Conservation (phyloP, 2,329 filamentous ascomycete genomes). For the Diaporthe sp. region DNA sequence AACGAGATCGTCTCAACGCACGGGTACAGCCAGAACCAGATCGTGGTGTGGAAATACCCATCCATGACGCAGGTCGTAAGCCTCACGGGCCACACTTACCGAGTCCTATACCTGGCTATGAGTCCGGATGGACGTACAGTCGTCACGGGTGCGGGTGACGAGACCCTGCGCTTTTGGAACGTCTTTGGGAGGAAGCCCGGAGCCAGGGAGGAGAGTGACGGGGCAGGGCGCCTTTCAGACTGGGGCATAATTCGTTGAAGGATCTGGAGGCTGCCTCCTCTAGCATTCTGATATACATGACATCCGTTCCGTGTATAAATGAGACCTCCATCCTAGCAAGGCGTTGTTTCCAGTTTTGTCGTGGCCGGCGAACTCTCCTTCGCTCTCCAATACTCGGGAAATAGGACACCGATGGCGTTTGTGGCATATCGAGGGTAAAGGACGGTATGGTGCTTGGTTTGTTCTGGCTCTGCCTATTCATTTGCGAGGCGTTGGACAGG, state of each 20-base stretch:
- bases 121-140: conserved; percentile 94
- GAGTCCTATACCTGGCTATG: conserved; percentile 96
- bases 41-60: conserved; percentile 99
- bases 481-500: conserved; percentile 31
- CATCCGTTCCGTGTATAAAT: conserved; percentile 16
- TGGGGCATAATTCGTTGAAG: conserved; percentile 85
- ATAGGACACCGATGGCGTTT: conserved; percentile 10
- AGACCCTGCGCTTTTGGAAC: conserved; percentile 97
- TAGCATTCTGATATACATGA: conserved; percentile 10
- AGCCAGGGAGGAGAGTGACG: conserved; percentile 76
- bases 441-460: background rate
- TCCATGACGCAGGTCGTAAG: conserved; percentile 98
- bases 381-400: background rate
- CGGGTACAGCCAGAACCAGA: conserved; percentile 97
- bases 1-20: conserved; percentile 98
- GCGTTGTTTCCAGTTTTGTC: conserved; percentile 2
- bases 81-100: conserved; percentile 95
- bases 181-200: conserved; percentile 89
- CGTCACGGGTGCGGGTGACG: conserved; percentile 95
- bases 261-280: background rate
- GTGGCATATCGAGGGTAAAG: conserved; percentile 1
- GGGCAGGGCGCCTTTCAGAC: conserved; percentile 72
- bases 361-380: background rate
- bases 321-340: conserved; percentile 11
- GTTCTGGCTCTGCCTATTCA: conserved; percentile 22